A percentile compares a stretch with the other conserved stretches of the same genome.
Evolutionary conservation across 1,284 basidiomycete genomes (phyloP).

Genomic region (Ganoderma lingzhi): DNA sequence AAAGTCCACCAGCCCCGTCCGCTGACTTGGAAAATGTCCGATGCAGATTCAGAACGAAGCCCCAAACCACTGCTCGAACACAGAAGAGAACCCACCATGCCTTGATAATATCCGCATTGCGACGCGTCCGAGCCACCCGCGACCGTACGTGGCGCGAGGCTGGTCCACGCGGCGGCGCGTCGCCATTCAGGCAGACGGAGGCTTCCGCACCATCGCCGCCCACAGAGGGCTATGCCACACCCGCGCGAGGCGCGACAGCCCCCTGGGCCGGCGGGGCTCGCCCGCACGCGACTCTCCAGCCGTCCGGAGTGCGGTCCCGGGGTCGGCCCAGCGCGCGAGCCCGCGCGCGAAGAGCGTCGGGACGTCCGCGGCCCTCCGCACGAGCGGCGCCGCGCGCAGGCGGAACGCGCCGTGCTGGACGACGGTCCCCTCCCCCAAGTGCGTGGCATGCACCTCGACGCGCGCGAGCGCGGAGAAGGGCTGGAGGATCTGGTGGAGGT

Average conservation of each 20-base stretch:
- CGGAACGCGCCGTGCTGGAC: conserved; percentile 10
- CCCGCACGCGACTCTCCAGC: background rate
- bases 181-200: background rate
- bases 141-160: too few relatives aligned
- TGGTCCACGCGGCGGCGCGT: too few relatives aligned
- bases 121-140: too few relatives aligned
- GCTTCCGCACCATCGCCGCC: conserved; percentile 15
- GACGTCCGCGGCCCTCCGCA: conserved; percentile 17
- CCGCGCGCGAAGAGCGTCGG: conserved; percentile 21
- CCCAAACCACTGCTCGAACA: background rate
- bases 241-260: conserved; percentile 4
- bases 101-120: too few relatives aligned
- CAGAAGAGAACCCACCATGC: background rate
- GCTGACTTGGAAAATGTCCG: background rate
- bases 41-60: background rate
- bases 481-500: conserved; percentile 18
- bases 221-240: conserved; percentile 7
- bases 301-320: background rate
- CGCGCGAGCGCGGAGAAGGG: conserved; percentile 19
- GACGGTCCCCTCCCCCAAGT: background rate
- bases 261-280: background rate
- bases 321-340: conserved; percentile 10
- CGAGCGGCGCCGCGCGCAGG: conserved; percentile 13
- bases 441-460: conserved; percentile 14
- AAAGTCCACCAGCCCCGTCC: background rate